Base-by-base conservation (phyloP, 2,329 filamentous ascomycete species). In the Aspergillus japonicus region DNA sequence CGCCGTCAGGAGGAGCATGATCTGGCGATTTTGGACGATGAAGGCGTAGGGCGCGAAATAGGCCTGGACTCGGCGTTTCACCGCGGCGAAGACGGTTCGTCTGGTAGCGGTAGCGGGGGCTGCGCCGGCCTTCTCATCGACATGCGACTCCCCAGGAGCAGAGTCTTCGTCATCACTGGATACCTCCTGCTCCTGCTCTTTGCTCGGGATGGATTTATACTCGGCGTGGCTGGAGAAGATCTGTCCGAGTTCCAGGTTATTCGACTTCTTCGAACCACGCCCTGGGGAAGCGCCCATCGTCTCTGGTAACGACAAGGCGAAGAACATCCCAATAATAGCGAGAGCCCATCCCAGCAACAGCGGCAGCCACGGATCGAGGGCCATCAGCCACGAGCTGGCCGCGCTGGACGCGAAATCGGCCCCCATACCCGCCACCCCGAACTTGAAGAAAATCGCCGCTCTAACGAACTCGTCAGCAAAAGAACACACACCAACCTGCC, bases 1-100 rank as follows among this genome's bases (percentile, higher is more conserved):
- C 0, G 78, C 76, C 11, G 78, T 75, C 8, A 82, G 68, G 3
- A 80, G 74, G 26, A 82, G 69, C 1, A 77, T 70, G 19, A 78
- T 70, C 48, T 77, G 76, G 39, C 73, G 76, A 50, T 74, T 73
- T 52, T 77, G 64, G 48, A 81, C 72, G 4, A 75, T 69, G 50
- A 80, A 75, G 5, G 73, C 68, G 47, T 78, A 82, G 56, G 70
- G 78, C 57, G 61, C 66, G 57, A 68, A 70, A 33, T 73, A 63
- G 68, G 71, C 58, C 57, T 70, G 56, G 68, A 71, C 42, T 12
- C 63, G 63, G 14, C 56, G 57, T 2, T 62, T 56, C n/a, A 69
- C 53, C 16, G 54, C 65, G 14, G 57, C 50, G 53, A 65, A 56
- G 16, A 70, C 54, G 5, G 66, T 63, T 21, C 29, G 61, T 26